Evolutionary conservation across 2,329 filamentous ascomycete species (phyloP), one percentile per base, ranked within the genome.

Genomic region (Alternaria gansuensis): DNA sequence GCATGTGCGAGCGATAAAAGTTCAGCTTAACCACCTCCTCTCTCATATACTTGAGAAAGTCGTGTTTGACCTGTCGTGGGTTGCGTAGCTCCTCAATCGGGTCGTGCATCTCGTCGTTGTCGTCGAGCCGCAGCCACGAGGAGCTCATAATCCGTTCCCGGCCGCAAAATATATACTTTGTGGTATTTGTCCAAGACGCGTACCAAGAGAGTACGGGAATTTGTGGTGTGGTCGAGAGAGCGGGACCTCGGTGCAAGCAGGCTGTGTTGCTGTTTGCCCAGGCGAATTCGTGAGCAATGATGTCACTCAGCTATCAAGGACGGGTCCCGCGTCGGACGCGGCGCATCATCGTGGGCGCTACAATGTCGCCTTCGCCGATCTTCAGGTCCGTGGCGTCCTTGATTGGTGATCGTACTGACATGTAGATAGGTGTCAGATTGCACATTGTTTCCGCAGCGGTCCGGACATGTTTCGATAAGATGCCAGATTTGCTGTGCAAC

Each of bases 1-100:
- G 59, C 71, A 74, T 73, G 39, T 74, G 73, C 37, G 66, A 59
- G 14, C 68, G 66, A 37, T 70, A 70, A 36, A 70, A 70, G 53
- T 70, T 70, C 13, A 69, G 26, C 11, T 44, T 59, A 6, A 64
- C 62, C 1, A 64, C 23, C 26, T 69, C 65, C 51, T 67, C 26
- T 39, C 58, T 62, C 11, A 70, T 26, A 40, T 69, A 70, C 13
- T 53, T 54, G 5, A 65, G 3, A 46, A 70, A 66, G n/a, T 65
- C 53, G 14, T 66, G 51, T 36, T 65, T 68, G 10, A 62, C 62
- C 43, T 64, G 52, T 5, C 57, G 65, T 24, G 68, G 65, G 24
- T 58, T 59, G 4, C 55, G 62, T 49, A 69, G 49, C 37, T 65
- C 60, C 14, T 69, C 59, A 13, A 65, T 44, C 13, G 68, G 59